Conservation (phyloP, 2,329 filamentous ascomycete species). For the Aspergillus versicolor region DNA sequence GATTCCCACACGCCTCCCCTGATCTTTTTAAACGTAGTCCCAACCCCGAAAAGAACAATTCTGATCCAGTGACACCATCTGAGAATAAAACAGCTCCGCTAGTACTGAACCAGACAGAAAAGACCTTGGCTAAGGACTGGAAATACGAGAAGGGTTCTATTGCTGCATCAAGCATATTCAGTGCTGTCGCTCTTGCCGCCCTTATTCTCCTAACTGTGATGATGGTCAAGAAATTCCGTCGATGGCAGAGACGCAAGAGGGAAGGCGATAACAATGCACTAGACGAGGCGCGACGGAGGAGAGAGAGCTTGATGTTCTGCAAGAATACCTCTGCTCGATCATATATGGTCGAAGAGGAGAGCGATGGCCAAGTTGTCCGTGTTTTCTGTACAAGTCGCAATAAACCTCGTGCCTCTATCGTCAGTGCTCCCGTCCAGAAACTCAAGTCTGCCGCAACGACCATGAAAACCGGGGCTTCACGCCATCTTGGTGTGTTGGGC, state of each 20-base stretch:
- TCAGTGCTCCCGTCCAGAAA: background rate
- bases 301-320: slow-evolving; percentile 31
- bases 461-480: background rate
- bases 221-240: slow-evolving; percentile 20
- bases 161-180: slow-evolving; percentile 27
- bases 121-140: slow-evolving; percentile 16
- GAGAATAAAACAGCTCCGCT: background rate
- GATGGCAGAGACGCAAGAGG: slow-evolving; percentile 18
- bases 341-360: slow-evolving; percentile 23
- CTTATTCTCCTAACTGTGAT: slow-evolving; percentile 23
- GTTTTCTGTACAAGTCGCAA: slow-evolving; percentile 13
- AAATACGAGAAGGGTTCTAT: slow-evolving; percentile 25
- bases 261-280: slow-evolving; percentile 8
- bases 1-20: background rate
- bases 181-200: slow-evolving; percentile 17
- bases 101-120: slow-evolving; percentile 2
- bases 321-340: slow-evolving; percentile 23
- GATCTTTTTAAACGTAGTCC: slow-evolving; percentile 1
- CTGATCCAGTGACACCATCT: background rate
- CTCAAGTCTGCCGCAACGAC: background rate
- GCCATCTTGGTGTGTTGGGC: background rate
- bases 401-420: slow-evolving; percentile 2
- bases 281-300: slow-evolving; percentile 17
- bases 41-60: background rate
- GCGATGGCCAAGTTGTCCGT: slow-evolving; percentile 12